Base-by-base conservation (phyloP, 768 basidiomycete species). In the Auricularia sp. region DNA sequence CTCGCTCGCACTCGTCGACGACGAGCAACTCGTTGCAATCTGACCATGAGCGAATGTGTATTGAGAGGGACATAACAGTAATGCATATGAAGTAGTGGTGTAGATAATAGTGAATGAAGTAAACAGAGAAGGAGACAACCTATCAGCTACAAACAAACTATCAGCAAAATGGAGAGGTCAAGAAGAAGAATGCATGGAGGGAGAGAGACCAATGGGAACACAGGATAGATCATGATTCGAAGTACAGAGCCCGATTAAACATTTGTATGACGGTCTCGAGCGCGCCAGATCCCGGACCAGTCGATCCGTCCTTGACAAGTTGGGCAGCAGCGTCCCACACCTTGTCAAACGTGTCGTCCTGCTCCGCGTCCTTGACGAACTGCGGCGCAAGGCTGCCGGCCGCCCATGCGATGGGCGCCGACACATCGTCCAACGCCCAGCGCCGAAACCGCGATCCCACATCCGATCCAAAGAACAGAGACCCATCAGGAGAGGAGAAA, bases 401-500 rank as follows among this genome's bases (percentile, higher is more conserved):
- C 3, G 85, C 75, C 86, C 86, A 88, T 29, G 76, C 69, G 42
- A 86, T 74, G 21, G 73, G 69, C 35, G 72, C 71, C 45, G 73
- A 71, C 42, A 77, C 71, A 18, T 73, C 76, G 42, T 76, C 73
- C 62, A 86, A 80, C 6, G 83, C 78, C 85, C 84, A 87, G 61
- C 78, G 72, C 8, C 86, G 81, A 62, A 87, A 70, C 29, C 77
- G 74, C 18, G 71, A 71, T 3, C 82, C 83, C 61, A 77, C 74
- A 47, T 77, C 73, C 36, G 85, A 83, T 18, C 87, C 87, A 71
- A 87, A 88, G 70, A 86, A 86, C 44, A 88, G 73, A 1, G 77
- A 68, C 8, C 79, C 82, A 34, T 78, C 76, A 24, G 83, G 72
- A 10, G 78, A 79, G 8, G 81, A 75, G 65, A 87, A 82, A 7